Percentiles rank a stretch among this genome's conserved stretches.
phyloP scores from a whole-genome alignment of 1,284 basidiomycete genomes.

The Fistulina hepatica region DNA sequence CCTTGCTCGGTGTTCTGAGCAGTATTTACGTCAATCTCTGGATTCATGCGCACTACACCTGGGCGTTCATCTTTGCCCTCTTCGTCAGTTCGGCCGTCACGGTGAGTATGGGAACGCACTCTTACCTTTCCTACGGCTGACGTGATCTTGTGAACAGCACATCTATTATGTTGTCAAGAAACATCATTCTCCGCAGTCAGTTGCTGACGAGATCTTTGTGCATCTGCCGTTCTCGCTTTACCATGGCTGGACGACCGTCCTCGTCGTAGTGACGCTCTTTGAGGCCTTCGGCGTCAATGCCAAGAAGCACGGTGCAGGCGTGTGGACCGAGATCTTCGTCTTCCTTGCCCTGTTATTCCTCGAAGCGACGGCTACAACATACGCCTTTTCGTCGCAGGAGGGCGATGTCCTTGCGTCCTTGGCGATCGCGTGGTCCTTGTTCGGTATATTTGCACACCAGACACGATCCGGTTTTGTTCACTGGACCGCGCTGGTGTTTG shows the following conservation, averaged over 20 bases:
- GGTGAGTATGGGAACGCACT: conserved; percentile 26
- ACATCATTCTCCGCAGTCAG: conserved; percentile 53
- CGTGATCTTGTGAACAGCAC: conserved; percentile 35
- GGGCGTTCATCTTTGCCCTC: conserved; percentile 78
- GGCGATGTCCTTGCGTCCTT: conserved; percentile 86
- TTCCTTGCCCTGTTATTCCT: conserved; percentile 93
- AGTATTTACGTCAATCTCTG: conserved; percentile 78
- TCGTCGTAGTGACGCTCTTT: conserved; percentile 82
- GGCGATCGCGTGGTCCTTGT: conserved; percentile 75
- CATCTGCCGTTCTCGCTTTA: conserved; percentile 88
- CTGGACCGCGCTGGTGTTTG: conserved; percentile 81
- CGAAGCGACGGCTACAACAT: conserved; percentile 83
- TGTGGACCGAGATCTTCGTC: conserved; percentile 90
- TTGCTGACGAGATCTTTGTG: conserved; percentile 69
- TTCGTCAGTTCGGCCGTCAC: conserved; percentile 76
- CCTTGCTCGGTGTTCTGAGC: conserved; percentile 76
- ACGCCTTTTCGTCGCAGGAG: conserved; percentile 81
- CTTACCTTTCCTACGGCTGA: conserved; percentile 6
- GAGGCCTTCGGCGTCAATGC: conserved; percentile 85
- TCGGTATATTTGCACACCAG: conserved; percentile 76
- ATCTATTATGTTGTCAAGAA: conserved; percentile 92
- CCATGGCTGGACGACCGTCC: conserved; percentile 91
- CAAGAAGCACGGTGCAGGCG: conserved; percentile 50
- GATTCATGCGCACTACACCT: conserved; percentile 60
- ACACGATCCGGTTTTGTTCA: conserved; percentile 63